Evolutionary conservation across 2,329 filamentous ascomycete species (phyloP).

Genomic region (Ophiostoma quercus): DNA sequence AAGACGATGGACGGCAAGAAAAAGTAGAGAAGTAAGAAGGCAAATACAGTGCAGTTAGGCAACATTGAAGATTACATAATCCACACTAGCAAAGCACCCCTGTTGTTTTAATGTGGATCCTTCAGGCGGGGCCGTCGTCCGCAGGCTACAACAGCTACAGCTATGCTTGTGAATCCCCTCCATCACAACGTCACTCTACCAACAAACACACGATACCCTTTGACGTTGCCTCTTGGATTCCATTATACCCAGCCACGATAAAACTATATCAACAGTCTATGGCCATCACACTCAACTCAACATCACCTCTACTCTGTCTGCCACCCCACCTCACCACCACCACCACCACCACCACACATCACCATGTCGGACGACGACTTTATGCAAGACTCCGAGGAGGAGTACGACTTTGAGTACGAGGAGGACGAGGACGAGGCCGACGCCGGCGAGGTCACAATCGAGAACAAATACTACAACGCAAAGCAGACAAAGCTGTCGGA

Average conservation of each 20-base stretch:
- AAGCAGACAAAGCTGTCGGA: conserved; percentile 90
- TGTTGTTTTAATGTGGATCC: background rate
- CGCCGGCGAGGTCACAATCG: conserved; percentile 83
- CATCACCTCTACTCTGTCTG: background rate
- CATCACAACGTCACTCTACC: conserved; percentile 1
- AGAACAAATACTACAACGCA: conserved; percentile 99
- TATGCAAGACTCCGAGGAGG: conserved; percentile 86
- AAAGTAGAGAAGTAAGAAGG: background rate
- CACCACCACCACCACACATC: conserved; percentile 23
- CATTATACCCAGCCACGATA: no score
- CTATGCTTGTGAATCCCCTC: background rate
- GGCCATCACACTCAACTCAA: background rate
- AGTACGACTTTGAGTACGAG: conserved; percentile 98
- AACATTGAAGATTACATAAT: background rate
- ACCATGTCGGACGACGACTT: conserved; percentile 85
- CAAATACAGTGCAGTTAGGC: background rate
- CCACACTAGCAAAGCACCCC: background rate
- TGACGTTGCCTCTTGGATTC: background rate
- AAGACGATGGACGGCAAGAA: background rate
- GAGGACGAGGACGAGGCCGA: conserved; percentile 84
- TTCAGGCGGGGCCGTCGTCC: background rate
- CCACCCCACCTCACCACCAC: background rate
- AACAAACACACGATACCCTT: background rate
- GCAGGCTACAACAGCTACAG: conserved; percentile 5
- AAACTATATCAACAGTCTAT: no score